A percentile compares a stretch with the other conserved stretches of the same genome.
Evolutionary conservation across 1,284 basidiomycete species (phyloP).

Genomic region (Puccinia polysora): DNA sequence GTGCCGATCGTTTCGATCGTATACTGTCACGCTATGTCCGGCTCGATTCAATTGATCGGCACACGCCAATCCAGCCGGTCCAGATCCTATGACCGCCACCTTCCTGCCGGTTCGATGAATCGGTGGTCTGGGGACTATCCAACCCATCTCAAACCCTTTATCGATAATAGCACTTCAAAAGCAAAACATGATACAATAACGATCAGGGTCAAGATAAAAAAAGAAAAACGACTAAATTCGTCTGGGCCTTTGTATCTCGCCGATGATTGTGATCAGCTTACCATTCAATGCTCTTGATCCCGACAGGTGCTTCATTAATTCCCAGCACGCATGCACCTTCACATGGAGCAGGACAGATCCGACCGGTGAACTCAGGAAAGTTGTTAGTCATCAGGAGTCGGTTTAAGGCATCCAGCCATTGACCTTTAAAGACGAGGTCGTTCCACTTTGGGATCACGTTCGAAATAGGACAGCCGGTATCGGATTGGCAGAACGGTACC

Average conservation of each 20-base stretch:
- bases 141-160: constrained; percentile 90
- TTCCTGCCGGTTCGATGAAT: constrained; percentile 74
- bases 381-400: constrained; percentile 86
- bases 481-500: constrained; percentile 91
- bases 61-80: constrained; percentile 81
- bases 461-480: constrained; percentile 86
- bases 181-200: too few species aligned
- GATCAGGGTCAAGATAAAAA: constrained; percentile 63
- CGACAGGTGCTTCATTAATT: constrained; percentile 90
- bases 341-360: constrained; percentile 86
- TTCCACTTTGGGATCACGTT: constrained; percentile 95
- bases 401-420: constrained; percentile 87
- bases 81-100: constrained; percentile 81
- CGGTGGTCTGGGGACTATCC: constrained; percentile 79
- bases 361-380: constrained; percentile 85
- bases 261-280: neutral
- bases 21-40: constrained; percentile 83
- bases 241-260: neutral
- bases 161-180: constrained; percentile 44
- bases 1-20: constrained; percentile 88
- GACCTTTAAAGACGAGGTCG: constrained; percentile 82
- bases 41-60: constrained; percentile 84
- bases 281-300: constrained; percentile 92
- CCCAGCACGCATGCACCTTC: constrained; percentile 93
- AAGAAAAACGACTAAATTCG: neutral